Percentiles rank a stretch among this genome's conserved stretches.
Evolutionary conservation across 768 basidiomycete genomes (phyloP).

Genomic region (Leccinum rimulosum): DNA sequence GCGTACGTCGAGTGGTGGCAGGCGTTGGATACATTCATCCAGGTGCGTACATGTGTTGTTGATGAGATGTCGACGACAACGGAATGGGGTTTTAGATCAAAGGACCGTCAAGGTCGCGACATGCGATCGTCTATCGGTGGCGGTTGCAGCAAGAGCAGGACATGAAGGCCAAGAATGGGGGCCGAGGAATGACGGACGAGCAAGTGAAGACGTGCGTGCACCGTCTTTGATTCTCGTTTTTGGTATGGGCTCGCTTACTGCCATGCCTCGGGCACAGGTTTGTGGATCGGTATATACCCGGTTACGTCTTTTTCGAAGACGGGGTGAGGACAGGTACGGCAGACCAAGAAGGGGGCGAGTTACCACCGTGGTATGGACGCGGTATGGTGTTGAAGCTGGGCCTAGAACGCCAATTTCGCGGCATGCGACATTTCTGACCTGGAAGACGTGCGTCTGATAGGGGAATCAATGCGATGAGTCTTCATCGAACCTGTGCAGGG

Average conservation of each 20-base stretch:
- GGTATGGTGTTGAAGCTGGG: slow-evolving; percentile 56
- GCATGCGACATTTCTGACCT: slow-evolving; percentile 40
- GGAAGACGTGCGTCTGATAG: not conserved
- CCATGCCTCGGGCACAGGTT: slow-evolving; percentile 47
- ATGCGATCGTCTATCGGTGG: slow-evolving; percentile 78
- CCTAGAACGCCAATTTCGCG: slow-evolving; percentile 47
- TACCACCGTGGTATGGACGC: slow-evolving; percentile 44
- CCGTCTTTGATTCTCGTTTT: not conserved
- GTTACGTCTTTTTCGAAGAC: slow-evolving; percentile 83
- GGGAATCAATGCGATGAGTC: not conserved
- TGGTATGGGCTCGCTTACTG: not conserved
- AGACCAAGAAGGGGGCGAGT: slow-evolving; percentile 17
- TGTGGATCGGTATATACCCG: slow-evolving; percentile 91
- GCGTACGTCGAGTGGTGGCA: slow-evolving; percentile 69
- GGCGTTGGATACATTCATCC: slow-evolving; percentile 70
- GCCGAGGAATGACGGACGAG: slow-evolving; percentile 84
- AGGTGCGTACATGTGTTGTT: slow-evolving; percentile 44
- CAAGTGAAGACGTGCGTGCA: slow-evolving; percentile 54
- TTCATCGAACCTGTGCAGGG: not conserved
- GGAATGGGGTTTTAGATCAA: slow-evolving; percentile 33
- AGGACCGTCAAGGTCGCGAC: slow-evolving; percentile 35
- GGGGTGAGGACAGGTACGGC: slow-evolving; percentile 42
- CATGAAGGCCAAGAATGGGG: slow-evolving; percentile 85
- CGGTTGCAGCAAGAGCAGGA: slow-evolving; percentile 83
- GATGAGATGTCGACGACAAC: slow-evolving; percentile 3